phyloP scores from a whole-genome alignment of 2,329 filamentous ascomycete genomes.

The Thielaviopsis punctulata region DNA sequence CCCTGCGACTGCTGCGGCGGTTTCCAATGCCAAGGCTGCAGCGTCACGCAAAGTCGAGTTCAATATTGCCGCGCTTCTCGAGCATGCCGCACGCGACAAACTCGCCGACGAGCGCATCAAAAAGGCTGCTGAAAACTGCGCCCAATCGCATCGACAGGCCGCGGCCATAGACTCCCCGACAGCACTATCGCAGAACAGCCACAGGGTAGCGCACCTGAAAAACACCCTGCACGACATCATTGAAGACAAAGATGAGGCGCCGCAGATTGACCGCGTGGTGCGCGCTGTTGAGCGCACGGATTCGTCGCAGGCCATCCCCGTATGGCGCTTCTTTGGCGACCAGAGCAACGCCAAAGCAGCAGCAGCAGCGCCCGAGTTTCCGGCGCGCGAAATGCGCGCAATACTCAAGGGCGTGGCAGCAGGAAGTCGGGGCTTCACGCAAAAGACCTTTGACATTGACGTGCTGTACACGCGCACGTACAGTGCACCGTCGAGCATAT shows the following conservation, averaged over 20 bases:
- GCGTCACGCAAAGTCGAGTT: background rate
- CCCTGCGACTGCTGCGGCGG: background rate
- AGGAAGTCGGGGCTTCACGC: background rate
- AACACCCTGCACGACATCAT: constrained; percentile 12
- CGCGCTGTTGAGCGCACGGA: constrained; percentile 35
- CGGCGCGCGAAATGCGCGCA: background rate
- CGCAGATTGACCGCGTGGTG: constrained; percentile 13
- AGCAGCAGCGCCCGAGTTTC: background rate
- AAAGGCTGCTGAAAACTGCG: background rate
- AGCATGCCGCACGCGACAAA: background rate
- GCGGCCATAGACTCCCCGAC: background rate
- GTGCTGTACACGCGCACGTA: background rate
- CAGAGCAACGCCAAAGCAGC: background rate
- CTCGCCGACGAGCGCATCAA: background rate
- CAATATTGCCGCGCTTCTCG: background rate
- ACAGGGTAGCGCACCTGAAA: background rate
- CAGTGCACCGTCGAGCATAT: constrained; percentile 21
- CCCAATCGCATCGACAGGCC: constrained; percentile 29
- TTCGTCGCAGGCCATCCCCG: constrained; percentile 17
- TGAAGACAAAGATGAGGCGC: constrained; percentile 26
- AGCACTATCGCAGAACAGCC: background rate
- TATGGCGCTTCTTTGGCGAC: background rate
- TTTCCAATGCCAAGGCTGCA: background rate
- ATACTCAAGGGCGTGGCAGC: background rate
- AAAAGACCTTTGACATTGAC: background rate